Conservation (phyloP, 805 yeast species). For the Clavispora santaluciae region DNA sequence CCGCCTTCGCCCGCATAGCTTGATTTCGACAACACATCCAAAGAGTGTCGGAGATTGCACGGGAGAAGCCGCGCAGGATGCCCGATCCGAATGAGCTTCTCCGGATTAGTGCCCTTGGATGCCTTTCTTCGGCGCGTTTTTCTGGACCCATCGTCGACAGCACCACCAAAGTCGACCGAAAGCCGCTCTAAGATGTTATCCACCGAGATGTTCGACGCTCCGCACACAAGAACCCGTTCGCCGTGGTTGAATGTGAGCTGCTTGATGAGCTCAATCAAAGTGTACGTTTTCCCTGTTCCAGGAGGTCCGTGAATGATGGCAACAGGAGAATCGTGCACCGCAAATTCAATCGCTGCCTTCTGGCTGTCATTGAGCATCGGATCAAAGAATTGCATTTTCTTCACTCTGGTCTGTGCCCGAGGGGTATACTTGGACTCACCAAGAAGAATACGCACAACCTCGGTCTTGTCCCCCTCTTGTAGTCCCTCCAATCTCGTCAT, state of each 20-base stretch:
- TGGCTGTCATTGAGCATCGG: slow-evolving; percentile 62
- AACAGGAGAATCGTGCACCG: slow-evolving; percentile 52
- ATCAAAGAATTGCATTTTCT: slow-evolving; percentile 35
- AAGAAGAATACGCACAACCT: slow-evolving; percentile 40
- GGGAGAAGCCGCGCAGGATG: slow-evolving; percentile 85
- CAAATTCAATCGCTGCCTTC: slow-evolving; percentile 61
- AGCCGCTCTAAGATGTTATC: slow-evolving; percentile 86
- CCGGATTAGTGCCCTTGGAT: slow-evolving; percentile 25
- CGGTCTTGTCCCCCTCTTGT: slow-evolving; percentile 24
- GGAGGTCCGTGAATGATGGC: slow-evolving; percentile 75
- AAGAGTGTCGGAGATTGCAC: slow-evolving; percentile 60
- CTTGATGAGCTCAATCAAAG: slow-evolving; percentile 73
- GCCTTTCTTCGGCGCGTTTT: slow-evolving; percentile 32
- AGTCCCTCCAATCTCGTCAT: slow-evolving; percentile 60
- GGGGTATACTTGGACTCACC: slow-evolving; percentile 37
- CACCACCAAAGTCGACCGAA: slow-evolving; percentile 24
- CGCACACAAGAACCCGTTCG: slow-evolving; percentile 75
- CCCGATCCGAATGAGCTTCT: slow-evolving; percentile 72
- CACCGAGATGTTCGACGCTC: slow-evolving; percentile 89
- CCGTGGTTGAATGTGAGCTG: slow-evolving; percentile 50
- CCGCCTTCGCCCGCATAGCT: slow-evolving; percentile 44
- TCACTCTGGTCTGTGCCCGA: slow-evolving; percentile 13
- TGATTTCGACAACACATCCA: slow-evolving; percentile 63
- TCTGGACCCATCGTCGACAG: slow-evolving; percentile 4
- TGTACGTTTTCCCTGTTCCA: slow-evolving; percentile 80